Percentiles rank a stretch among this genome's conserved stretches.
Evolutionary conservation across 2,329 filamentous ascomycete genomes (phyloP).

Genomic region (Cytospora leucostoma): DNA sequence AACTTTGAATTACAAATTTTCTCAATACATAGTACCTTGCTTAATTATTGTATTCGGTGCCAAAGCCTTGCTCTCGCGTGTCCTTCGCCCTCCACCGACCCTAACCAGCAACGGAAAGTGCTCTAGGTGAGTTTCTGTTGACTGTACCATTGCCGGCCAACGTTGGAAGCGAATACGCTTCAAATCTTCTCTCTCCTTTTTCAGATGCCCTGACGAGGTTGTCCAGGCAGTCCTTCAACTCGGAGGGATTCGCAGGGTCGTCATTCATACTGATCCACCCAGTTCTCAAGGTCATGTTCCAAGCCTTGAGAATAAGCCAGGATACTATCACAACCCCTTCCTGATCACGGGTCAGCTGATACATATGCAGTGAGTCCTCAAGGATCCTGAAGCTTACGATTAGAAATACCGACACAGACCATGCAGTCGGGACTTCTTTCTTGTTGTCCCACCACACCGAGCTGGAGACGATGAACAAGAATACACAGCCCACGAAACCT

Average conservation of each 20-base stretch:
- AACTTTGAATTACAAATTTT: no score
- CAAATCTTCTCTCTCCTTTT: neutral
- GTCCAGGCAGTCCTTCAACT: slow-evolving; percentile 5
- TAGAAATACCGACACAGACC: slow-evolving; percentile 16
- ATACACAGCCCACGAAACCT: slow-evolving; percentile 14
- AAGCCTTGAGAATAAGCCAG: slow-evolving; percentile 1
- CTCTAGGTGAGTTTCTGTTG: neutral
- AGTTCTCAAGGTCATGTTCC: slow-evolving; percentile 13
- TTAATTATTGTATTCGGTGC: no score
- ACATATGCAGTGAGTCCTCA: neutral
- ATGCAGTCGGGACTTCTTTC: neutral
- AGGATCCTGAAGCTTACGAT: neutral
- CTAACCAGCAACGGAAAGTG: neutral
- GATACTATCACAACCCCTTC: neutral
- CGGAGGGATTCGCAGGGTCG: slow-evolving; percentile 7
- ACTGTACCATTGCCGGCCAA: neutral
- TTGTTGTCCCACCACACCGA: slow-evolving; percentile 21
- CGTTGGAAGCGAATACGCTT: neutral
- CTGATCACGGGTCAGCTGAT: neutral
- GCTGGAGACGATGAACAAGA: slow-evolving; percentile 16
- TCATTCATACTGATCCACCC: slow-evolving; percentile 10
- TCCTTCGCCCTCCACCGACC: neutral
- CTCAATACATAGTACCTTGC: no score
- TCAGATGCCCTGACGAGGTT: slow-evolving; percentile 5
- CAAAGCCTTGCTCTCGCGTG: no score